A percentile compares a stretch with the other conserved stretches of the same genome.
Evolutionary conservation across 2,329 filamentous ascomycete genomes (phyloP).

Genomic region (Fusarium sp.): DNA sequence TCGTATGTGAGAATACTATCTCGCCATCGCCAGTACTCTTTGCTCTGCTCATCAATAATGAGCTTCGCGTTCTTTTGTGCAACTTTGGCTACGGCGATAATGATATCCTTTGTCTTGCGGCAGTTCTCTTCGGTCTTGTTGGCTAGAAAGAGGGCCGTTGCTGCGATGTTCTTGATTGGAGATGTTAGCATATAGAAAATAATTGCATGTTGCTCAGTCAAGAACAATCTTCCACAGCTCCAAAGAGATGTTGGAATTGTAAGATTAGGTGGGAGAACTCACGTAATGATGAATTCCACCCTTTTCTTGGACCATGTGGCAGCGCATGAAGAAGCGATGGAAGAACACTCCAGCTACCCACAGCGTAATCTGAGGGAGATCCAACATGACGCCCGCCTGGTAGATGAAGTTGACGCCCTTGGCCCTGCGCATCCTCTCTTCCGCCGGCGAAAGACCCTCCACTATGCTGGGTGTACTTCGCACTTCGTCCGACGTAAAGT

Average conservation of each 20-base stretch:
- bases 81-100: slow-evolving; percentile 91
- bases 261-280: slow-evolving; percentile 45
- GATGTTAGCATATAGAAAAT: slow-evolving; percentile 18
- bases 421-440: slow-evolving; percentile 81
- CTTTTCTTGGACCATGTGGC: slow-evolving; percentile 78
- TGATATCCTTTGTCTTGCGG: slow-evolving; percentile 92
- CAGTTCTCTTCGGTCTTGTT: slow-evolving; percentile 98
- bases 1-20: slow-evolving; percentile 93
- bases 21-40: slow-evolving; percentile 98
- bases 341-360: slow-evolving; percentile 94
- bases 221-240: neutral
- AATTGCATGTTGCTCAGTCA: neutral
- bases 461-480: slow-evolving; percentile 82
- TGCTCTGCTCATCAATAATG: slow-evolving; percentile 93
- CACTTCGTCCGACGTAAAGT: slow-evolving; percentile 85
- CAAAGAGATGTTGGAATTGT: neutral
- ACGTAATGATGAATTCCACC: slow-evolving; percentile 90
- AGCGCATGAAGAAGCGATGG: slow-evolving; percentile 94
- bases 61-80: slow-evolving; percentile 93
- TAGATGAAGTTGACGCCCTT: slow-evolving; percentile 98
- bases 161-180: slow-evolving; percentile 74
- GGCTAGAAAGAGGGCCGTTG: slow-evolving; percentile 89
- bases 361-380: slow-evolving; percentile 89
- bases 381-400: slow-evolving; percentile 90
- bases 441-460: slow-evolving; percentile 78